Conservation (phyloP, 2,329 filamentous ascomycete genomes). For the Arthrobotrys pseudoclavata region DNA sequence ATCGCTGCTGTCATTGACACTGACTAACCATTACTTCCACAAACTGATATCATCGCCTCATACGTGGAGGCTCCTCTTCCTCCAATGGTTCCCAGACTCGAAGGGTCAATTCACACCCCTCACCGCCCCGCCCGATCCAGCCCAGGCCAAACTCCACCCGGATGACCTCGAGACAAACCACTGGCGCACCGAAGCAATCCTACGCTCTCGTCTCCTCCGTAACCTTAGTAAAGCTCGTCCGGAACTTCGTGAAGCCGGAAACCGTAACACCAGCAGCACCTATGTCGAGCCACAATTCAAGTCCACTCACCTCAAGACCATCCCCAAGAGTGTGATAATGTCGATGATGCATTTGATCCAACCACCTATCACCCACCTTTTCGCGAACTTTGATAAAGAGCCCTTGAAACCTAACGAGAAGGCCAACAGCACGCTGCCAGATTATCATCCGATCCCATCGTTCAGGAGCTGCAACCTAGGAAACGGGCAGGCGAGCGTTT, state of each 20-base stretch:
- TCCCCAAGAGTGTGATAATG: slow-evolving; percentile 59
- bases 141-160: slow-evolving; percentile 53
- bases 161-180: slow-evolving; percentile 57
- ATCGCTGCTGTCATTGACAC: slow-evolving; percentile 48
- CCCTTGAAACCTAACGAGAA: slow-evolving; percentile 46
- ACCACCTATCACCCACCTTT: slow-evolving; percentile 52
- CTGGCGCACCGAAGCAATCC: slow-evolving; percentile 54
- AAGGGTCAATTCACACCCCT: slow-evolving; percentile 57
- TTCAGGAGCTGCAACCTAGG: slow-evolving; percentile 49
- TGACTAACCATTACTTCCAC: slow-evolving; percentile 57
- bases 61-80: slow-evolving; percentile 52
- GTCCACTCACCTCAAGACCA: slow-evolving; percentile 55
- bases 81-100: slow-evolving; percentile 58
- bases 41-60: slow-evolving; percentile 58
- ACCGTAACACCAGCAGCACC: slow-evolving; percentile 46
- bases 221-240: slow-evolving; percentile 56
- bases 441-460: slow-evolving; percentile 44
- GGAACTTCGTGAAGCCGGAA: slow-evolving; percentile 53
- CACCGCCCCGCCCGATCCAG: slow-evolving; percentile 49
- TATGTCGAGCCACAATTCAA: slow-evolving; percentile 57
- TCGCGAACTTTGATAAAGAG: slow-evolving; percentile 43
- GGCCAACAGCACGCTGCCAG: slow-evolving; percentile 39
- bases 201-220: slow-evolving; percentile 51
- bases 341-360: slow-evolving; percentile 59
- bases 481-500: slow-evolving; percentile 53